A percentile compares a stretch with the other conserved stretches of the same genome.
Conservation (phyloP, 164 flowering plant genomes). For the Chloranthus sessilifolius region DNA sequence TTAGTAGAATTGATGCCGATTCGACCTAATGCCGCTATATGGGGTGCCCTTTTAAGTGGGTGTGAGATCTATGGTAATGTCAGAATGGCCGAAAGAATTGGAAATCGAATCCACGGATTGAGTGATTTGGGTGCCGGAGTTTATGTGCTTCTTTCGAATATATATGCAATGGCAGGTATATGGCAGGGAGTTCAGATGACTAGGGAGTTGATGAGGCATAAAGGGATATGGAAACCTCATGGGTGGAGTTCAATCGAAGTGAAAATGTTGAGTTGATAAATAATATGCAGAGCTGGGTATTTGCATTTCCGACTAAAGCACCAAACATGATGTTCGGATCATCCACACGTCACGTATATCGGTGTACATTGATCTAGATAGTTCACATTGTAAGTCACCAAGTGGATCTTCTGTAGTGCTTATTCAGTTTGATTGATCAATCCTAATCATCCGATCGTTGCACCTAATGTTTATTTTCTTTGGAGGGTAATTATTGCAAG, state of each 20-base stretch:
- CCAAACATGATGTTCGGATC: no score
- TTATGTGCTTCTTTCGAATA: slow-evolving; percentile 28
- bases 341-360: no score
- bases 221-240: slow-evolving; percentile 11
- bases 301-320: no score
- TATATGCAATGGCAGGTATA: slow-evolving; percentile 24
- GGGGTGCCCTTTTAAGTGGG: slow-evolving; percentile 26
- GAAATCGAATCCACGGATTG: slow-evolving; percentile 12
- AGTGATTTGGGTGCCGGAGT: slow-evolving; percentile 16
- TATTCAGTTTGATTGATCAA: no score
- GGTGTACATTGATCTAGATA: no score
- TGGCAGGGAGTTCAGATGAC: slow-evolving; percentile 23
- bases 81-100: slow-evolving; percentile 12
- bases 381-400: no score
- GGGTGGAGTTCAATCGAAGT: slow-evolving; percentile 21
- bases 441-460: no score
- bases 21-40: slow-evolving; percentile 15
- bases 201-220: slow-evolving; percentile 21
- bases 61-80: slow-evolving; percentile 21
- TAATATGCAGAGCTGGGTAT: no score
- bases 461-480: no score
- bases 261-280: slow-evolving; percentile 3
- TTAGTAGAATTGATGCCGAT: slow-evolving; percentile 21
- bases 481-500: no score
- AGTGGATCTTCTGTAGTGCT: no score